phyloP scores from a whole-genome alignment of 2,329 filamentous ascomycete genomes.

The Xylariaceae sp. region DNA sequence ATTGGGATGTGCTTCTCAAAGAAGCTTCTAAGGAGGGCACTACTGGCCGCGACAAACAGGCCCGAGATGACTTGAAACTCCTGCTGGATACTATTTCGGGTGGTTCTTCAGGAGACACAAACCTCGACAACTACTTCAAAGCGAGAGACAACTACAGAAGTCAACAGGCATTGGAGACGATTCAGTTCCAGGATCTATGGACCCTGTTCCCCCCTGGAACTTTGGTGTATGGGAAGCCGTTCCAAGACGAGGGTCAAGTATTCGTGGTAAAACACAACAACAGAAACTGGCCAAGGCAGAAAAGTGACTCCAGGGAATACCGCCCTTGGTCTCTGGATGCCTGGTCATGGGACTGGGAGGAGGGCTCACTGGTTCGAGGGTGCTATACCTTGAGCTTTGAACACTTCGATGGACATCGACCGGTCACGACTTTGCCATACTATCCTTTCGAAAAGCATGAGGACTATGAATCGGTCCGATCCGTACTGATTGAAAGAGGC shows the following conservation, averaged over 20 bases:
- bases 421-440: no score
- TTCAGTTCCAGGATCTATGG: slow-evolving; percentile 4
- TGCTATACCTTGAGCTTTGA: no score
- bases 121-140: slow-evolving; percentile 1
- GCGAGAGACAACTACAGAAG: not conserved
- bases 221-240: slow-evolving; percentile 4
- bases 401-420: no score
- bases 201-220: slow-evolving; percentile 4
- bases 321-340: no score
- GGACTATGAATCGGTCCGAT: no score
- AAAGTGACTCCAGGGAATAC: no score
- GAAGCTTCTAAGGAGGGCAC: not conserved
- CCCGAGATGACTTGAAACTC: not conserved
- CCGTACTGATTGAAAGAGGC: no score
- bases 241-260: not conserved
- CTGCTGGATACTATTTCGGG: slow-evolving; percentile 1
- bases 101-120: not conserved
- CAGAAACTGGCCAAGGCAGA: not conserved
- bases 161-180: not conserved
- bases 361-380: no score
- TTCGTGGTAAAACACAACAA: slow-evolving; percentile 1
- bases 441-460: no score
- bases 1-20: not conserved
- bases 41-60: not conserved
- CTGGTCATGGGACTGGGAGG: not conserved